Evolutionary conservation across 2,329 filamentous ascomycete genomes (phyloP), one percentile per base, ranked within the genome.

Genomic region (Cercospora zeina): DNA sequence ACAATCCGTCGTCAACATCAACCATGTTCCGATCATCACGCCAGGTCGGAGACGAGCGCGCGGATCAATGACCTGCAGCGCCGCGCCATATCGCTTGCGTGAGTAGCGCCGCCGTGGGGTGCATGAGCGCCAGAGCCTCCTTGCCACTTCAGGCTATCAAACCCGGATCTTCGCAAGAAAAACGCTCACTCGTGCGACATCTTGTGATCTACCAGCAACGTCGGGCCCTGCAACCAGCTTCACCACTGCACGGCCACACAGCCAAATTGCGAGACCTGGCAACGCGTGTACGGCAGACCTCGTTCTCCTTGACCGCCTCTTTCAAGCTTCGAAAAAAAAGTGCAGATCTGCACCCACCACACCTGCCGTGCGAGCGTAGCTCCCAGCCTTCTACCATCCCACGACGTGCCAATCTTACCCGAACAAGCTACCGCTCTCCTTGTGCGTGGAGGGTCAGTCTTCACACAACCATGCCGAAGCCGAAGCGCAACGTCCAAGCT

Each of bases 401-500:
- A 19, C 13, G 21, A 47, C 21, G 21, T 47, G 42, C 49, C 31
- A 24, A 54, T 30, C 56, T 59, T 27, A 59, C 47, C 47, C 24
- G 33, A 42, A 19, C 8, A 30, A 53, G 33, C 27, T 42, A 53
- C 42, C 56, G 47, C 45, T 19, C 21, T 39, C 6, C 54, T 14
- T 13, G 21, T 47, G 21, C 11, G 30, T 36, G 24, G 24, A 27
- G 24, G 3, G 24, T 27, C 24, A 27, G 24, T 27, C 24, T 27
- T 27, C 24, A 27, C 24, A 13, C 14, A 34, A 49, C 66, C 47
- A 93, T 93, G 89, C 85, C 82, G 27, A 87, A 87, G 63, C 87
- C 89, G 62, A 93, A 92, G 78, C 87, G 91, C 68, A 88, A 87
- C 69, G 80, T 95, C 59, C 85, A 89, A 61, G 90, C 90, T 19